A percentile compares a stretch with the other conserved stretches of the same genome.
These are phyloP conservation scores for Acrocalymma vagum DNA, from an alignment of 2,329 filamentous ascomycete species.

Conservation along the genomic window DNA sequence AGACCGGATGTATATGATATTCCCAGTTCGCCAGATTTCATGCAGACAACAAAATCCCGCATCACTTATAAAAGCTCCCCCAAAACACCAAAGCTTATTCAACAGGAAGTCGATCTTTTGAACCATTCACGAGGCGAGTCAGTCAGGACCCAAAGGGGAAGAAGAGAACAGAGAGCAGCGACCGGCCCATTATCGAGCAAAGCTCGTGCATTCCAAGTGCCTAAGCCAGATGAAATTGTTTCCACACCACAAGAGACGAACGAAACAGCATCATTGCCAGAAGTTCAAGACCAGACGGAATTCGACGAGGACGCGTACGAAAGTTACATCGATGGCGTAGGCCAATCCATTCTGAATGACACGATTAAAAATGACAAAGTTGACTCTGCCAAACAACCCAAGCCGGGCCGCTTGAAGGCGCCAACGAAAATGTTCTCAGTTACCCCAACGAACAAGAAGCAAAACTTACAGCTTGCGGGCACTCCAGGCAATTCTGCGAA, in stretches of 20 bases:
- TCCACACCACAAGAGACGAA: constrained; percentile 18
- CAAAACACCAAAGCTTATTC: constrained; percentile 11
- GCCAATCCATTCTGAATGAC: background rate
- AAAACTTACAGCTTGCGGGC: constrained; percentile 2
- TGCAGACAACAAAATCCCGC: constrained; percentile 12
- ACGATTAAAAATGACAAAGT: constrained; percentile 6
- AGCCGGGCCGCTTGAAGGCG: constrained; percentile 17
- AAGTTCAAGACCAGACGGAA: background rate
- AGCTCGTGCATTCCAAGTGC: constrained; percentile 12
- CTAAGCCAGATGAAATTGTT: constrained; percentile 17
- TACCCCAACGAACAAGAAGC: constrained; percentile 10
- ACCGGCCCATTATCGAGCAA: constrained; percentile 8
- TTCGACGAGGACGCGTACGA: constrained; percentile 1
- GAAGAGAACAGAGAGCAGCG: background rate
- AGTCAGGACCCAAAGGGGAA: background rate
- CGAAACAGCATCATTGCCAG: background rate
- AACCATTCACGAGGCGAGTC: constrained; percentile 15
- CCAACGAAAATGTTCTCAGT: constrained; percentile 4
- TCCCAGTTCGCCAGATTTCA: constrained; percentile 24
- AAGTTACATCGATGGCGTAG: constrained; percentile 12
- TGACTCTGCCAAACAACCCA: constrained; percentile 1
- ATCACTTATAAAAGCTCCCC: constrained; percentile 25
- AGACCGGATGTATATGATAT: constrained; percentile 26
- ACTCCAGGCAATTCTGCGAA: too few species aligned
- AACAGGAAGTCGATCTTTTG: constrained; percentile 15